Percentiles rank a stretch among this genome's conserved stretches.
phyloP scores from a whole-genome alignment of 2,329 filamentous ascomycete species.

The Clarireedia monteithiana region DNA sequence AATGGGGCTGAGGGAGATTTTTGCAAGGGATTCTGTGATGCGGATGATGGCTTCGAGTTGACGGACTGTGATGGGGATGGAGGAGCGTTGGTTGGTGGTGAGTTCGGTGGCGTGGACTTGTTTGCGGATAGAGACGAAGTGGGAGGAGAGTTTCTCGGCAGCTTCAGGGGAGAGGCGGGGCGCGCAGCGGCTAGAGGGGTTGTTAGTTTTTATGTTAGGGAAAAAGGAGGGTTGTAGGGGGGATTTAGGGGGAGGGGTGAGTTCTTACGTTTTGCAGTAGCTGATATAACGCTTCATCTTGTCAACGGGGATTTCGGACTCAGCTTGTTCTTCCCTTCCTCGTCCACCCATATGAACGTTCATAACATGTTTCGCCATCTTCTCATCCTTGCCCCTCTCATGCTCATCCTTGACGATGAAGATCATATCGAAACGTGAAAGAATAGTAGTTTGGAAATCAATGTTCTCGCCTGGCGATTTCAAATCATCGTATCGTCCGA shows the following conservation, averaged over 20 bases:
- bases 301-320: slow-evolving; percentile 86
- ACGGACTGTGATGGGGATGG: slow-evolving; percentile 94
- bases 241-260: not conserved
- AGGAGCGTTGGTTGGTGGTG: slow-evolving; percentile 81
- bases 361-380: slow-evolving; percentile 95
- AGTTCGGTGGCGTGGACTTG: slow-evolving; percentile 90
- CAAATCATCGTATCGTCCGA: slow-evolving; percentile 95
- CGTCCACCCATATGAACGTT: slow-evolving; percentile 90
- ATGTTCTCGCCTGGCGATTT: slow-evolving; percentile 98
- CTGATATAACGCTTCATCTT: slow-evolving; percentile 97
- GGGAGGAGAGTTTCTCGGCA: slow-evolving; percentile 89
- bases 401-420: slow-evolving; percentile 98
- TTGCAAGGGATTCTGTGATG: slow-evolving; percentile 92
- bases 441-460: slow-evolving; percentile 96
- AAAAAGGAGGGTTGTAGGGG: no score
- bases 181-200: slow-evolving; percentile 66
- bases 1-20: slow-evolving; percentile 76
- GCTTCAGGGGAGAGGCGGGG: slow-evolving; percentile 85
- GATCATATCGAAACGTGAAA: slow-evolving; percentile 99
- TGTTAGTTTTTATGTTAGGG: slow-evolving; percentile 7
- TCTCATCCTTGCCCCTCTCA: slow-evolving; percentile 80
- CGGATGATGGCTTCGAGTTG: slow-evolving; percentile 96
- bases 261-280: slow-evolving; percentile 83
- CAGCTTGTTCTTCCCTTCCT: slow-evolving; percentile 70
- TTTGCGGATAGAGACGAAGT: slow-evolving; percentile 92